A percentile compares a stretch with the other conserved stretches of the same genome.
These are phyloP conservation scores for Exophiala mesophila DNA, from an alignment of 2,329 filamentous ascomycete genomes.

Conservation along the genomic window DNA sequence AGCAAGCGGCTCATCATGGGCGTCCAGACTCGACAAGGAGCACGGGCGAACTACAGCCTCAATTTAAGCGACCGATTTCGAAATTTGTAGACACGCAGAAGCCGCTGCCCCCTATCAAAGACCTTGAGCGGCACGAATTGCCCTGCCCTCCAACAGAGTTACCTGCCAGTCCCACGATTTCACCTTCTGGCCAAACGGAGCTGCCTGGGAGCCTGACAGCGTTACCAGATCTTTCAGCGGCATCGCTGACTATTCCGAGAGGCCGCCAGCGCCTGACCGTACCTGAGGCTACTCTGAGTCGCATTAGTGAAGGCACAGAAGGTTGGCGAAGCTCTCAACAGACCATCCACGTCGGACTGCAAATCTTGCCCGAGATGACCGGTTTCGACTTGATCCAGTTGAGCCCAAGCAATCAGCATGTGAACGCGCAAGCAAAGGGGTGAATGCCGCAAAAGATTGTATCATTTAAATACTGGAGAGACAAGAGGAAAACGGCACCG, in stretches of 20 bases:
- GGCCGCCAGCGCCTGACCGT: background rate
- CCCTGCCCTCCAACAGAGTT: no score
- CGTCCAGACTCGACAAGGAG: no score
- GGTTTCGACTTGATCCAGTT: no score
- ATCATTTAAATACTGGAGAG: no score
- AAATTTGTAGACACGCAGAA: background rate
- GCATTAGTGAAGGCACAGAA: background rate
- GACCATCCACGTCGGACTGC: conserved; percentile 8
- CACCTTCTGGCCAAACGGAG: no score
- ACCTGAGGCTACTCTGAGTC: background rate
- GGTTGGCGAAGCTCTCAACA: conserved; percentile 4
- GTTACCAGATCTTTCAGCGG: background rate
- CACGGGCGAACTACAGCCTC: background rate
- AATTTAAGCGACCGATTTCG: conserved; percentile 9
- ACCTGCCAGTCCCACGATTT: no score
- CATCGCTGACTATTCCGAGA: no score
- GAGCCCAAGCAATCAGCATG: no score
- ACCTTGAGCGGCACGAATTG: background rate
- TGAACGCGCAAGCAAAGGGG: no score
- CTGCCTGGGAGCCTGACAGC: no score
- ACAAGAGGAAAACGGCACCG: no score
- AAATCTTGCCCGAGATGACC: background rate
- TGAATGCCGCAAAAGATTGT: no score
- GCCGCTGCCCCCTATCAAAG: background rate
- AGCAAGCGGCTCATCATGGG: conserved; percentile 68